Evolutionary conservation across 345 rosid species (phyloP), one percentile per base, ranked within the genome.

Genomic region (Anacardium occidentale): DNA sequence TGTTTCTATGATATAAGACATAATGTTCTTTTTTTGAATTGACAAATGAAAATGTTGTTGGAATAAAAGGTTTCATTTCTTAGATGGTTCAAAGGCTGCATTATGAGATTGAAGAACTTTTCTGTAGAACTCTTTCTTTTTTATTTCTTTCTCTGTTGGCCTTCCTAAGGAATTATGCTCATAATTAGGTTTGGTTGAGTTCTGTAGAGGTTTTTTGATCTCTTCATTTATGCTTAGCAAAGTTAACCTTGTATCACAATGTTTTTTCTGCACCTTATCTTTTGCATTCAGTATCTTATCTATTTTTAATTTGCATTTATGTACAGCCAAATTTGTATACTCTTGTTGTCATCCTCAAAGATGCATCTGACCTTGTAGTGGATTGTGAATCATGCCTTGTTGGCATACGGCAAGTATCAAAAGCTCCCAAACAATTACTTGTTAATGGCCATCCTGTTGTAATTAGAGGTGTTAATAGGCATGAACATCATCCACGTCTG

Each of bases 401-500:
- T 74, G 99, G 99, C 66, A 77, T 95, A 70, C 84, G 96, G 68
- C 83, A 79, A 88, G 89, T 95, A 50, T 88, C 93, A 45, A 95
- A 86, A 87, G 91, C 97, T 72, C 91, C 86, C 26, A 95, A 95
- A 74, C 96, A 92, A 84, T 83, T 95, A 70, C 98, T 95, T 82
- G 87, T 95, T 74, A 95, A 95, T 68, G 96, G 94, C 52, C 83
- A 78, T n/a, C 96, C 99, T 5, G 91, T 95, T 70, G 77, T 85
- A 50, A 88, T 95, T 54, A 91, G 91, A 88, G 99, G 99, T 66
- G 98, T 88, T 75, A 95, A 95, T 85, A 88, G 99, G 85, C 99
- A 95, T 71, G 99, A 95, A 75, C 99, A 95, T 87, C 99, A 95
- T 82, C 99, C 99, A 44, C 89, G 99, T 70, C 66, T 95, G 51